A percentile compares a stretch with the other conserved stretches of the same genome.
phyloP scores from a whole-genome alignment of 2,329 filamentous ascomycete species.

The Ceratocystis ficicola region DNA sequence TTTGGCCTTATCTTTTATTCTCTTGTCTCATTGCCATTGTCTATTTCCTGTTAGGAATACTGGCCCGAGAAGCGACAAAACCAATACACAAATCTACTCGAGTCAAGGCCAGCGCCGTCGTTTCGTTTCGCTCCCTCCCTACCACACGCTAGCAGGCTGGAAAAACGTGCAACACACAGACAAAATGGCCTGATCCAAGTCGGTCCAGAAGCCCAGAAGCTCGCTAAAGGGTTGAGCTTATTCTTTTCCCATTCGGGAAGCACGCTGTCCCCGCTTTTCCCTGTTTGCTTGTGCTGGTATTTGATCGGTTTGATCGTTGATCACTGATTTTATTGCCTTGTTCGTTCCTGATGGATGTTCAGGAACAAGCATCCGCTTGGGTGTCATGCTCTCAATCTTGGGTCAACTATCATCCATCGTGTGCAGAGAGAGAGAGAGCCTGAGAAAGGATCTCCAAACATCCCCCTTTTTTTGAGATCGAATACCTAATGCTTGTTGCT shows the following conservation, averaged over 20 bases:
- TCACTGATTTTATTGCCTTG: neutral
- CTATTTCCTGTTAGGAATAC: too few species aligned
- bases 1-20: neutral
- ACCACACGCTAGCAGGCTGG: neutral
- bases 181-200: constrained; percentile 20
- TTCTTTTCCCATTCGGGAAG: neutral
- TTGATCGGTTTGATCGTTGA: neutral
- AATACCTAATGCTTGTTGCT: too few species aligned
- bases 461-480: neutral
- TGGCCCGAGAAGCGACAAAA: too few species aligned
- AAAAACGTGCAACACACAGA: constrained; percentile 18
- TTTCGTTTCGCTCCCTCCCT: neutral
- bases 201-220: constrained; percentile 9
- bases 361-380: neutral
- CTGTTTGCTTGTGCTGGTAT: neutral
- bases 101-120: neutral
- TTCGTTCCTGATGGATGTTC: constrained; percentile 2
- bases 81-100: neutral
- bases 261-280: neutral
- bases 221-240: constrained; percentile 3
- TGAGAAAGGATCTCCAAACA: neutral
- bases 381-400: neutral
- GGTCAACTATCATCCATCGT: neutral
- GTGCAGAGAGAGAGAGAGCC: neutral
- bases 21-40: neutral